A percentile compares a stretch with the other conserved stretches of the same genome.
Evolutionary conservation across 2,329 filamentous ascomycete species (phyloP).

Genomic region (Phyllosticta paracitricarpa): DNA sequence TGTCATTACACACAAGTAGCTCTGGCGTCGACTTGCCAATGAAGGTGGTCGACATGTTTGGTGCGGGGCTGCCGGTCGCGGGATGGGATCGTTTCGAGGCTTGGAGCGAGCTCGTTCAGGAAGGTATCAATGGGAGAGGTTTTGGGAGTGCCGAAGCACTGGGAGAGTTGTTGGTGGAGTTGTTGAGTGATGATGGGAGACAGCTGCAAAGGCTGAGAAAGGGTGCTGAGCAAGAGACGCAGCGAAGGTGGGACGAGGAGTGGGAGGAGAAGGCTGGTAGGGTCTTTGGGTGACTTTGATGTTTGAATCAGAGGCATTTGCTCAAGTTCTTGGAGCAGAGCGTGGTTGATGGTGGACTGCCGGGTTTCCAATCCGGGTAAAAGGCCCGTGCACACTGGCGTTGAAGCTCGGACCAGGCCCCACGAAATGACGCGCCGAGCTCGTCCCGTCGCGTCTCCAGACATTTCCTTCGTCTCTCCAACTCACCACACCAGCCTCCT

Average conservation of each 20-base stretch:
- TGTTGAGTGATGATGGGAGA: constrained; percentile 46
- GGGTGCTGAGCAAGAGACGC: constrained; percentile 65
- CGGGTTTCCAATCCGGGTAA: background rate
- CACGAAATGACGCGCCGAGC: background rate
- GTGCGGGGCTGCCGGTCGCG: constrained; percentile 79
- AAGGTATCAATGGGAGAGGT: constrained; percentile 75
- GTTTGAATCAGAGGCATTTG: no score
- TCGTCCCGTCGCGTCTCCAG: background rate
- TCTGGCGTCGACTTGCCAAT: constrained; percentile 94
- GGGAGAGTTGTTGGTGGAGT: constrained; percentile 47
- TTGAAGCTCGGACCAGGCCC: background rate
- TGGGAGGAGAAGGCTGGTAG: constrained; percentile 77
- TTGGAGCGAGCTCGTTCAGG: constrained; percentile 81
- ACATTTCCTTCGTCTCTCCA: background rate
- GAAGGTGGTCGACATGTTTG: constrained; percentile 99
- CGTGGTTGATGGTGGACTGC: background rate
- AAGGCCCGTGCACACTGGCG: background rate
- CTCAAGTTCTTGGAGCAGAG: no score
- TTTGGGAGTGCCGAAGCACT: constrained; percentile 66
- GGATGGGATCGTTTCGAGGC: constrained; percentile 81
- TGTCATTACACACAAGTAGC: constrained; percentile 86
- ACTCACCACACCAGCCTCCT: background rate
- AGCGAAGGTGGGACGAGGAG: constrained; percentile 78
- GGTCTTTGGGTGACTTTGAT: constrained; percentile 39
- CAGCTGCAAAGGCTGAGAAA: constrained; percentile 53